Conservation (phyloP, 345 rosid species). For the Murraya paniculata region DNA sequence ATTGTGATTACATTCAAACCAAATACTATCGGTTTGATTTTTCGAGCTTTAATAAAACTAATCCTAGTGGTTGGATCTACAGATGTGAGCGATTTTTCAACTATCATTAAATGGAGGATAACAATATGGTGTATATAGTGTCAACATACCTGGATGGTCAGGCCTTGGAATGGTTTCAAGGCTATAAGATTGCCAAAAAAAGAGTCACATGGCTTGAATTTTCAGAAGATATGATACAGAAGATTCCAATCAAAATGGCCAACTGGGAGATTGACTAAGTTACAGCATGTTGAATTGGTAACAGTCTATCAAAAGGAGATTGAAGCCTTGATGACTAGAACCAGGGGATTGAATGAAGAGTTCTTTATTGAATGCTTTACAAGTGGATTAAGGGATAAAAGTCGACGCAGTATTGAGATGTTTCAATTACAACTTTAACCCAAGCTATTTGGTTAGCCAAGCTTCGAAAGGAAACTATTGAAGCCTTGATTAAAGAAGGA, state of each 20-base stretch:
- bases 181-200: not conserved
- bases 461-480: not conserved
- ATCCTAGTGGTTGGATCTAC: too few relatives aligned
- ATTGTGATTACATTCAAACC: too few relatives aligned
- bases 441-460: not conserved
- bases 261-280: not conserved
- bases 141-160: not conserved
- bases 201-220: too few relatives aligned
- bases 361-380: not conserved
- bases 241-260: too few relatives aligned
- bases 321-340: not conserved
- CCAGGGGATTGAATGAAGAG: not conserved
- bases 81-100: too few relatives aligned
- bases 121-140: not conserved
- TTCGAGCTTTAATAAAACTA: too few relatives aligned
- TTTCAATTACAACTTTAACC: too few relatives aligned
- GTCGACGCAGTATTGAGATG: not conserved
- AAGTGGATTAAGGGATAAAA: not conserved
- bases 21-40: too few relatives aligned
- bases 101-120: not conserved
- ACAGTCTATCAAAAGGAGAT: not conserved
- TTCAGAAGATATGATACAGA: too few relatives aligned
- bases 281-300: not conserved
- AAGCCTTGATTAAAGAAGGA: too few relatives aligned
- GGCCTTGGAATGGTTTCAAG: not conserved